Conservation (phyloP, 108 stramenopile genomes). For the Cyclotella cryptica region DNA sequence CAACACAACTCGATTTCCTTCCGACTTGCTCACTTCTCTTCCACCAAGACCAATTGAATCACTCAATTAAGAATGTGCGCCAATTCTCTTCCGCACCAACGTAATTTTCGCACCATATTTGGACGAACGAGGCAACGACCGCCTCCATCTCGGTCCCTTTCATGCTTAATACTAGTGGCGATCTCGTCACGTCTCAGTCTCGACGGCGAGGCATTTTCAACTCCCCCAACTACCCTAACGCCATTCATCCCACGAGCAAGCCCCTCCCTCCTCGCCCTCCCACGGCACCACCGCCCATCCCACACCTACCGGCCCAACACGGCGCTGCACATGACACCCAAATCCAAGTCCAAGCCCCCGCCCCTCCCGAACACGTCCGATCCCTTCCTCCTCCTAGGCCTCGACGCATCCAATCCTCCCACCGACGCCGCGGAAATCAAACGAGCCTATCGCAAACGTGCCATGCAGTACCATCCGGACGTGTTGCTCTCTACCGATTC, state of each 20-base stretch:
- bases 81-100: too few species aligned
- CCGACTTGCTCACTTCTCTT: too few species aligned
- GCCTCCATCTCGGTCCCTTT: too few species aligned
- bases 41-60: too few species aligned
- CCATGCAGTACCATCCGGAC: conserved; percentile 87
- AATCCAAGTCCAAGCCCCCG: conserved; percentile 40
- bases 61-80: too few species aligned
- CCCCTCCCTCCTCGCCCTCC: conserved; percentile 10
- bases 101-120: too few species aligned
- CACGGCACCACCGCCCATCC: neutral
- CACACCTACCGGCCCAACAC: neutral
- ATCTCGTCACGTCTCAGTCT: neutral
- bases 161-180: neutral
- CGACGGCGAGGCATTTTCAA: neutral
- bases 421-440: conserved; percentile 75
- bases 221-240: too few species aligned
- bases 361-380: conserved; percentile 51
- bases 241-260: neutral
- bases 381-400: conserved; percentile 58
- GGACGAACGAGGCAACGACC: too few species aligned
- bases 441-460: conserved; percentile 79
- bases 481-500: conserved; percentile 61
- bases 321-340: conserved; percentile 1
- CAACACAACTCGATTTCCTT: too few species aligned
- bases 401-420: conserved; percentile 51